Evolutionary conservation across 805 yeast species (phyloP).

Genomic region (Lachancea sp.): DNA sequence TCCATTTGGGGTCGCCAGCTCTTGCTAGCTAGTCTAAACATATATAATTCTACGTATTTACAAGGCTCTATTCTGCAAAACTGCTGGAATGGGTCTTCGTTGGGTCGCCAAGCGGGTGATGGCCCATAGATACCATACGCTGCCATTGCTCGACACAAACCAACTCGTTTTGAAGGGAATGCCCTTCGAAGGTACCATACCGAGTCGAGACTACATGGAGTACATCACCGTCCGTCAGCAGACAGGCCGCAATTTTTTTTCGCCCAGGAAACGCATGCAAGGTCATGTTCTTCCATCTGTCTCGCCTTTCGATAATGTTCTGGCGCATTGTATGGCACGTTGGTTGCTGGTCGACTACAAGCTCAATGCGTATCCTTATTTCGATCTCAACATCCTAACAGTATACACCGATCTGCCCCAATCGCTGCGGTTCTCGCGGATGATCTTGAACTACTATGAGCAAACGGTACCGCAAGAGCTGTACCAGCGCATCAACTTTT

Average conservation of each 20-base stretch:
- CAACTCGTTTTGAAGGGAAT: constrained; percentile 7
- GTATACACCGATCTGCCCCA: constrained; percentile 26
- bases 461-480: constrained; percentile 14
- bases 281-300: neutral
- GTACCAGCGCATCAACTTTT: constrained; percentile 22
- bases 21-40: no score
- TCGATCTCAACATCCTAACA: constrained; percentile 43
- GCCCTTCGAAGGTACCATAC: constrained; percentile 5
- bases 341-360: constrained; percentile 68
- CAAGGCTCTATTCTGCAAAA: neutral
- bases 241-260: constrained; percentile 5
- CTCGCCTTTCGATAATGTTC: constrained; percentile 11
- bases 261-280: constrained; percentile 1
- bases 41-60: neutral
- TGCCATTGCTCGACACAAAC: constrained; percentile 7
- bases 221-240: constrained; percentile 3
- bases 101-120: neutral
- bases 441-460: constrained; percentile 19
- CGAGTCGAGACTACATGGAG: constrained; percentile 10
- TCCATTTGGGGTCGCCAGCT: no score
- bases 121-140: constrained; percentile 1
- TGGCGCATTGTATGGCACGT: constrained; percentile 49
- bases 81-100: neutral
- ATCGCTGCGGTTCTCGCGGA: constrained; percentile 15
- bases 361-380: constrained; percentile 59